Evolutionary conservation across 164 flowering plant species (phyloP), one percentile per base, ranked within the genome.

Genomic region (Macadamia tetraphylla): DNA sequence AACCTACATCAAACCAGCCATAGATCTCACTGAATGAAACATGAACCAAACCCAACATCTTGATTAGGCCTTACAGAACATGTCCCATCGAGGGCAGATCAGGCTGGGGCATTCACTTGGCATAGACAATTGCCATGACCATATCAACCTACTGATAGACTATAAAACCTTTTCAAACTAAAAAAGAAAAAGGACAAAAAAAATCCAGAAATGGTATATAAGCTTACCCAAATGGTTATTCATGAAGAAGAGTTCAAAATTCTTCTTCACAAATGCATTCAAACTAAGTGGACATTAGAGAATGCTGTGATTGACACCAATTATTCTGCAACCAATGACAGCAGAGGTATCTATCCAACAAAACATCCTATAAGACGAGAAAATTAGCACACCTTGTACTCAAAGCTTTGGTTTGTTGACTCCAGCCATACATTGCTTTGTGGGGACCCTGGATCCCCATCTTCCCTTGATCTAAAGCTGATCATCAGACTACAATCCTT

Each of bases 401-500:
- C 86, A 80, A 95, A 95, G 57, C 18, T 68, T 82, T 92, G 98
- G 32, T 74, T 71, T 18, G 90, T 86, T 60, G 90, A 74, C 29
- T 84, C 82, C 44, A 92, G 80, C 56, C 67, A 62, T 65, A 90
- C 71, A 61, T 40, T 69, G 66, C 65, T 65, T 73, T 71, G 49
- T 31, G 80, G 51, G 65, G 89, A 81, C 7, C 61, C 75, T 48
- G 35, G 63, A 63, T 74, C 77, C 58, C 57, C 73, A 31, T 73
- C 78, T 67, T 61, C 67, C 62, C 73, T 77, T 49, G 83, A 83
- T 70, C 83, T 81, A 73, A 92, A 90, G 83, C 89, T 74, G 67
- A 90, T 77, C 89, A 95, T 95, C 77, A 95, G 71, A 76, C 99
- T 90, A 68, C 93, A 86, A 76, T 95, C 99, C 78, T 95, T 95